A percentile compares a stretch with the other conserved stretches of the same genome.
phyloP scores from a whole-genome alignment of 192 early-diverging fungal genomes.

The Haplosporangium gracile region DNA sequence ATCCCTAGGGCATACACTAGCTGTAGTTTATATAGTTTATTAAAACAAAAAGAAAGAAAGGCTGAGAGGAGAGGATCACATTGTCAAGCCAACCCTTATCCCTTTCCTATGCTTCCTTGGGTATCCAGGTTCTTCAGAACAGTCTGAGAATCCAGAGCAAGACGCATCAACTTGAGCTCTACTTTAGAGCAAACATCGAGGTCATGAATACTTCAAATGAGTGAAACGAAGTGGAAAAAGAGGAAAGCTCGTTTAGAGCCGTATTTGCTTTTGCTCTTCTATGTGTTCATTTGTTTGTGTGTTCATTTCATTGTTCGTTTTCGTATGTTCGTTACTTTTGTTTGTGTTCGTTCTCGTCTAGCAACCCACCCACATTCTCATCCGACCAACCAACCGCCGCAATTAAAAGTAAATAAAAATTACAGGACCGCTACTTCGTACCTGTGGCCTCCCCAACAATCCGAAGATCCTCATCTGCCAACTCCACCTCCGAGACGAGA shows the following conservation, averaged over 20 bases:
- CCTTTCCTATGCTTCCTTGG: neutral
- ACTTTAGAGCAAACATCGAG: neutral
- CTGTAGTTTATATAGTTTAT: neutral
- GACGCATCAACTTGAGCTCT: slow-evolving; percentile 17
- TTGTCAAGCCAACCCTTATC: neutral
- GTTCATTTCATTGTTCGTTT: neutral
- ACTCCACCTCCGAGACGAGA: slow-evolving; percentile 39
- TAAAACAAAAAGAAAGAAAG: neutral
- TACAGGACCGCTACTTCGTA: neutral
- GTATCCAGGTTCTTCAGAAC: neutral
- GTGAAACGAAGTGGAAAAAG: neutral
- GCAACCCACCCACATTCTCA: neutral
- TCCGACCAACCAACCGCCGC: neutral
- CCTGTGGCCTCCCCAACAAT: slow-evolving; percentile 40
- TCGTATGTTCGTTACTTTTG: neutral
- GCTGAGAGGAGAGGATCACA: neutral
- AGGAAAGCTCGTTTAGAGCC: neutral
- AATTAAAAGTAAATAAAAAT: neutral
- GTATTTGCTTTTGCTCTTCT: neutral
- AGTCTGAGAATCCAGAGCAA: slow-evolving; percentile 1
- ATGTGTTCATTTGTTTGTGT: neutral
- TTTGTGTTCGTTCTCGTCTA: neutral
- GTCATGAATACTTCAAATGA: neutral
- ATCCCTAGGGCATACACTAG: neutral
- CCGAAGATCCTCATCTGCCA: slow-evolving; percentile 44